Evolutionary conservation across 1,284 basidiomycete genomes (phyloP).

Genomic region (Sphagnurus paluster): DNA sequence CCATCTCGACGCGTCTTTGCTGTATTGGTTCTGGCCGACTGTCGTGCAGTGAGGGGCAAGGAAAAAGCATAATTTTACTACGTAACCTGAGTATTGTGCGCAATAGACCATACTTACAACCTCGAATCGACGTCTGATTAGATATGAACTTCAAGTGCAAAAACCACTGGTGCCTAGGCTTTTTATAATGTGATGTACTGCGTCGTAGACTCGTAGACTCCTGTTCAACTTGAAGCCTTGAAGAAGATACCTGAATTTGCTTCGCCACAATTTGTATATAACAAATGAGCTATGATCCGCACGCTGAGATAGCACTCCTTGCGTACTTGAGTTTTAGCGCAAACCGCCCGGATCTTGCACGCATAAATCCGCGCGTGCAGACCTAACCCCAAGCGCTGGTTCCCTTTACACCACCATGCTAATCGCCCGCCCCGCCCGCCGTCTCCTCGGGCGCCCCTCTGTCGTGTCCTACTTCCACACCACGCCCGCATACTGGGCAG

Average conservation of each 20-base stretch:
- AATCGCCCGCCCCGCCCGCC: conserved; percentile 26
- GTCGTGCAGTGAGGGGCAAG: conserved; percentile 56
- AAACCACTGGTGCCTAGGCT: not conserved
- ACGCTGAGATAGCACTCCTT: not conserved
- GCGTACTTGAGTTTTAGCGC: not conserved
- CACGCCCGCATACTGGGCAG: conserved; percentile 36
- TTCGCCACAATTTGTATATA: not conserved
- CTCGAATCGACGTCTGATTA: not conserved
- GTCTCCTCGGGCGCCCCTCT: conserved; percentile 36
- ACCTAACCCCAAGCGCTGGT: conserved; percentile 22
- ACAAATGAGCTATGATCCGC: conserved; percentile 3
- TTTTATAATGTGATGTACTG: too few species aligned
- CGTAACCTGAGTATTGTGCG: not conserved
- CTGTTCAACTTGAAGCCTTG: not conserved
- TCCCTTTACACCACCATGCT: conserved; percentile 29
- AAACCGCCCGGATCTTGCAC: conserved; percentile 4
- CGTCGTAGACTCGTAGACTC: too few species aligned
- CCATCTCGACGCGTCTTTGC: too few species aligned
- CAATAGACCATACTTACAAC: not conserved
- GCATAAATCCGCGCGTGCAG: not conserved
- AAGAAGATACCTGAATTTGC: not conserved
- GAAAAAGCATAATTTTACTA: conserved; percentile 58
- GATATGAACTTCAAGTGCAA: not conserved
- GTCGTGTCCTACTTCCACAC: conserved; percentile 47
- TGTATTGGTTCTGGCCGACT: conserved; percentile 65